These are phyloP conservation scores for Pseudogymnoascus sp. DNA, from an alignment of 2,329 filamentous ascomycete species.

Conservation along the genomic window DNA sequence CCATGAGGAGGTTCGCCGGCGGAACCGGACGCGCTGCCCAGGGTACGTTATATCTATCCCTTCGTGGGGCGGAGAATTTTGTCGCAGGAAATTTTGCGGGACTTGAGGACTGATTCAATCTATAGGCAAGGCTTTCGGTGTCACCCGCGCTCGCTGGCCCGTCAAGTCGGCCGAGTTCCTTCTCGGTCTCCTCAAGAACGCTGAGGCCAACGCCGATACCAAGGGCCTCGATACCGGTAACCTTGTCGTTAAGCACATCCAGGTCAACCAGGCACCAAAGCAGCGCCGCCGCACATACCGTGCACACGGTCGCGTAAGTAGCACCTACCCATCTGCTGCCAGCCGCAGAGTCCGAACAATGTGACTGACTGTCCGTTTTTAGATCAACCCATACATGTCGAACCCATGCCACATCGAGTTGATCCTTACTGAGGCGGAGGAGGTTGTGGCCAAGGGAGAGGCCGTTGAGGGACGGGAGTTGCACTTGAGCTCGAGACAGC, in stretches of 20 bases:
- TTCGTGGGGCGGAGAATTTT: background rate
- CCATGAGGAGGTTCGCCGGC: slow-evolving; percentile 96
- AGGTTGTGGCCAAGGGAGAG: slow-evolving; percentile 87
- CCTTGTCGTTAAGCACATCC: slow-evolving; percentile 99
- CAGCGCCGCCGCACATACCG: slow-evolving; percentile 98
- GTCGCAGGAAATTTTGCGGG: background rate
- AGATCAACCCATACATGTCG: slow-evolving; percentile 99
- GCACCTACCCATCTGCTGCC: background rate
- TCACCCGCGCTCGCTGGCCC: slow-evolving; percentile 96
- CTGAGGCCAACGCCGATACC: slow-evolving; percentile 91
- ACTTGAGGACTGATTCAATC: slow-evolving; percentile 21
- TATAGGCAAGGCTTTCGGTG: slow-evolving; percentile 96
- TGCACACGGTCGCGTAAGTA: slow-evolving; percentile 97
- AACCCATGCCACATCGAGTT: slow-evolving; percentile 99
- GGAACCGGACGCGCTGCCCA: slow-evolving; percentile 93
- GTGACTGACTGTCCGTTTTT: slow-evolving; percentile 25
- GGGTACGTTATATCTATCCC: slow-evolving; percentile 57
- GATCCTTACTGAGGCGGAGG: slow-evolving; percentile 96
- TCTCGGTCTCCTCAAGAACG: slow-evolving; percentile 93
- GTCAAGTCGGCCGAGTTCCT: slow-evolving; percentile 98
- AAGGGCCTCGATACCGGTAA: slow-evolving; percentile 97
- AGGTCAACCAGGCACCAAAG: slow-evolving; percentile 99
- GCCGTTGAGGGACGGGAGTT: slow-evolving; percentile 56
- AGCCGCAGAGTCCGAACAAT: background rate
- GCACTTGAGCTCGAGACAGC: slow-evolving; percentile 86